These are phyloP conservation scores for Phytophthora quininea DNA, from an alignment of 352 stramenopile species.

Conservation along the genomic window DNA sequence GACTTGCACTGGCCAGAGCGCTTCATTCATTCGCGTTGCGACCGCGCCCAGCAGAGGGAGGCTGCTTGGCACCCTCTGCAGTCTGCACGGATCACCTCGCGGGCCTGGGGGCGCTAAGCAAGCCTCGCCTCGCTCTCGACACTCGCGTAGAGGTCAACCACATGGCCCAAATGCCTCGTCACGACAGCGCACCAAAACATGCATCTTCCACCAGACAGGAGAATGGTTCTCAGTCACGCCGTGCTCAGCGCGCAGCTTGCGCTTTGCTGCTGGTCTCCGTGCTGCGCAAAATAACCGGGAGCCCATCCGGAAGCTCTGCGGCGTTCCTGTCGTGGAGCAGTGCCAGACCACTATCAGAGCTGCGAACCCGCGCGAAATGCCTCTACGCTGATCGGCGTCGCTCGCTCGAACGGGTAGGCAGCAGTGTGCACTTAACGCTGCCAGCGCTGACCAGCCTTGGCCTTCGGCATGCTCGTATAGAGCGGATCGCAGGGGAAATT, in stretches of 20 bases:
- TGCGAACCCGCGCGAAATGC: neutral
- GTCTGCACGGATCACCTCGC: too few relatives aligned
- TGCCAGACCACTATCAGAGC: too few relatives aligned
- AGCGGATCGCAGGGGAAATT: neutral
- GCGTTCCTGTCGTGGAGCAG: neutral
- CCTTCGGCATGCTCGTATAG: neutral
- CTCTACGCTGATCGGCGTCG: neutral
- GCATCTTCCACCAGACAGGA: neutral
- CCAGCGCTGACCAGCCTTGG: neutral
- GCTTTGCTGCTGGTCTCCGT: too few relatives aligned
- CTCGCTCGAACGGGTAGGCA: neutral
- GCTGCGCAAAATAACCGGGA: too few relatives aligned
- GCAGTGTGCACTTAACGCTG: too few relatives aligned
- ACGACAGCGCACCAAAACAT: neutral
- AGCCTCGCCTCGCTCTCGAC: neutral
- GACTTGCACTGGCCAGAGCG: too few relatives aligned
- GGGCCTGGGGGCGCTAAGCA: neutral
- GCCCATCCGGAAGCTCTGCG: too few relatives aligned
- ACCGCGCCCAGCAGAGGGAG: too few relatives aligned
- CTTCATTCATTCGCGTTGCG: too few relatives aligned
- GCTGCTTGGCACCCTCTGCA: too few relatives aligned
- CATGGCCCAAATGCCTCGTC: neutral
- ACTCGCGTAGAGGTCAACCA: neutral
- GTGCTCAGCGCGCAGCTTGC: too few relatives aligned
- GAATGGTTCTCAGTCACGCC: too few relatives aligned